Conservation (phyloP, 371 early-diverging fungal genomes). For the Fennellomyces sp. region DNA sequence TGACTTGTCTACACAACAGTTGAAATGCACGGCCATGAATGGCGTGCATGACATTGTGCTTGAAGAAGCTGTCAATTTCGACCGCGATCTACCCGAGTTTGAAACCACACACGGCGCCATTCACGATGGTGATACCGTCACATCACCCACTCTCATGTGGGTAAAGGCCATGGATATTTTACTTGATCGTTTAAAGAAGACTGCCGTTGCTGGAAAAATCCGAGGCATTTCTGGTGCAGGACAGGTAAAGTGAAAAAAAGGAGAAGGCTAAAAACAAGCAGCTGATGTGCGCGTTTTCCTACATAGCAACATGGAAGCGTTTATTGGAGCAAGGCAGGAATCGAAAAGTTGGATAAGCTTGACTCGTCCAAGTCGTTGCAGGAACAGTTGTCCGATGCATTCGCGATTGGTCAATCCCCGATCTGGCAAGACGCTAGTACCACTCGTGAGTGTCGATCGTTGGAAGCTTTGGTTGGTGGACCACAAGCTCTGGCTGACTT, state of each 20-base stretch:
- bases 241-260: constrained; percentile 48
- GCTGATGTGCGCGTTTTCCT: neutral
- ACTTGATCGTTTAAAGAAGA: constrained; percentile 41
- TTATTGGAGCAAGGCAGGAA: constrained; percentile 66
- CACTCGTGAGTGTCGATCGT: constrained; percentile 56
- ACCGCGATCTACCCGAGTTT: constrained; percentile 62
- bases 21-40: constrained; percentile 69
- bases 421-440: constrained; percentile 90
- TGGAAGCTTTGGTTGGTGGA: constrained; percentile 67
- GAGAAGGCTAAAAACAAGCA: neutral
- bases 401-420: constrained; percentile 69
- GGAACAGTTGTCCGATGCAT: constrained; percentile 60
- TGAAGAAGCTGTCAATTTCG: constrained; percentile 60
- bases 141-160: constrained; percentile 82
- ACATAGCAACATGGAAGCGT: constrained; percentile 88
- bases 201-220: constrained; percentile 38
- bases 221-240: constrained; percentile 72
- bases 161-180: constrained; percentile 73
- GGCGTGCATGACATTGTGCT: constrained; percentile 26
- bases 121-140: constrained; percentile 49
- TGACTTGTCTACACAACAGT: constrained; percentile 80
- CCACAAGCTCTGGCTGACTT: constrained; percentile 61
- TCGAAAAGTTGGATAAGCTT: constrained; percentile 37
- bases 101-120: constrained; percentile 57
- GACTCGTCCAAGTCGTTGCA: constrained; percentile 32